Percentiles rank a stretch among this genome's conserved stretches.
These are phyloP conservation scores for Psilocybe tampanensis DNA, from an alignment of 768 basidiomycete species.

Conservation along the genomic window DNA sequence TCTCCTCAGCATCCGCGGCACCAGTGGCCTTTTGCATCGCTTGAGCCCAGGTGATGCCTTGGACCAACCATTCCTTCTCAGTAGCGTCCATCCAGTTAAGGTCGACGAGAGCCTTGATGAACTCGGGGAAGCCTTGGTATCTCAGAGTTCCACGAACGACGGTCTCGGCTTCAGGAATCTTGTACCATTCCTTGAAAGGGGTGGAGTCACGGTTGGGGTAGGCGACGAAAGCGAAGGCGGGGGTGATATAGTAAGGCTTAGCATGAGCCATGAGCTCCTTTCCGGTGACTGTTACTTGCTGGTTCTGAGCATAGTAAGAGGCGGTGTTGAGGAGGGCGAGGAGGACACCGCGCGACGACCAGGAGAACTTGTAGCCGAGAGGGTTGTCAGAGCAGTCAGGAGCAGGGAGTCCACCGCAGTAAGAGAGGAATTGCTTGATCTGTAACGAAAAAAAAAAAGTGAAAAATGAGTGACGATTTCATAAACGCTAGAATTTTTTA, in stretches of 20 bases:
- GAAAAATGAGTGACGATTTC: slow-evolving; percentile 8
- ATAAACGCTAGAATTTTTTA: no score
- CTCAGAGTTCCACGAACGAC: slow-evolving; percentile 91
- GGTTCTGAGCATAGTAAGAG: slow-evolving; percentile 69
- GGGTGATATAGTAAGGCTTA: slow-evolving; percentile 92
- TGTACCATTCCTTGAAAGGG: slow-evolving; percentile 89
- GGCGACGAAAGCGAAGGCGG: slow-evolving; percentile 93
- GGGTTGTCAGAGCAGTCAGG: slow-evolving; percentile 92
- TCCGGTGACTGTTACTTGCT: slow-evolving; percentile 70
- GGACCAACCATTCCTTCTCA: slow-evolving; percentile 76
- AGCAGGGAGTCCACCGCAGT: slow-evolving; percentile 95
- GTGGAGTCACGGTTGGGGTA: slow-evolving; percentile 97
- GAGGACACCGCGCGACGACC: slow-evolving; percentile 96
- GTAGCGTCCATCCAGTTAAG: slow-evolving; percentile 84
- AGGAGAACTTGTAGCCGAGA: slow-evolving; percentile 98
- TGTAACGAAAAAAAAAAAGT: slow-evolving; percentile 23
- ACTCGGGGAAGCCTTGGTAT: slow-evolving; percentile 96
- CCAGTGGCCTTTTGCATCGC: slow-evolving; percentile 76
- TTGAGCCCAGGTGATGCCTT: slow-evolving; percentile 80
- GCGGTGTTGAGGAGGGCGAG: slow-evolving; percentile 93
- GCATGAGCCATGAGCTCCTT: slow-evolving; percentile 88
- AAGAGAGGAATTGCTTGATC: slow-evolving; percentile 91
- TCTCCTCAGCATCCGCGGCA: slow-evolving; percentile 68
- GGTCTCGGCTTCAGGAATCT: slow-evolving; percentile 92
- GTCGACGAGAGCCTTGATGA: slow-evolving; percentile 84